Base-by-base conservation (phyloP, 305 asterid genomes). In the Fraxinus sp. region DNA sequence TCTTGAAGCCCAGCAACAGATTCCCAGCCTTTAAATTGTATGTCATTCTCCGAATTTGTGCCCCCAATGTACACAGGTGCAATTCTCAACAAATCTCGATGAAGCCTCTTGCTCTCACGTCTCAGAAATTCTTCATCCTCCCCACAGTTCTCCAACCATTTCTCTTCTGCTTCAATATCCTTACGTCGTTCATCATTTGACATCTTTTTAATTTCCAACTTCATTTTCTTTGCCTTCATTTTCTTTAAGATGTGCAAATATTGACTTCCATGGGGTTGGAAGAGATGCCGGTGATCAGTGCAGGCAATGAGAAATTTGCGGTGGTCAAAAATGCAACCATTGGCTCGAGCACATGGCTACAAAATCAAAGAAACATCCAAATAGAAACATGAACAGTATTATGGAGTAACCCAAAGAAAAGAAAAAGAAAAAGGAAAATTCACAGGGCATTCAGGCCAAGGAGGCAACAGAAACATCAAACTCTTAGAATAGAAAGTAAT, bases 101-200 rank as follows among this genome's bases (percentile, higher is more conserved):
- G 97, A 85, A 96, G 97, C 90, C 99, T 96, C 91, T 96, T 96
- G 91, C 97, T 92, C 88, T 95, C 99, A 85, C 99, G 98, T 88
- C 92, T 95, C 89, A 92, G 86, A 88, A 96, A 96, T 79, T 96
- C 99, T 90, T 96, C 99, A 86, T 96, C 99, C 91, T 95, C 99
- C 85, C 99, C 99, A 86, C 98, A 93, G 83, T 93, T 94, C 89
- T 95, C 98, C 78, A 96, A 82, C 98, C 97, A 96, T 84, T 93
- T 96, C 85, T 96, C 99, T 89, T 96, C 98, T 4, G 97, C 96
- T 88, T 96, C 99, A 84, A 92, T 80, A 89, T 96, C 99, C 89
- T 92, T 95, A 52, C 98, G 97, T 81, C 84, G 80, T 43, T 95
- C 97, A 79, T 95, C 98, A 87, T 92, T 92, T 80, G 97, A 87